Conservation (phyloP, 139 green algal genomes). For the Coelastrella sp. region DNA sequence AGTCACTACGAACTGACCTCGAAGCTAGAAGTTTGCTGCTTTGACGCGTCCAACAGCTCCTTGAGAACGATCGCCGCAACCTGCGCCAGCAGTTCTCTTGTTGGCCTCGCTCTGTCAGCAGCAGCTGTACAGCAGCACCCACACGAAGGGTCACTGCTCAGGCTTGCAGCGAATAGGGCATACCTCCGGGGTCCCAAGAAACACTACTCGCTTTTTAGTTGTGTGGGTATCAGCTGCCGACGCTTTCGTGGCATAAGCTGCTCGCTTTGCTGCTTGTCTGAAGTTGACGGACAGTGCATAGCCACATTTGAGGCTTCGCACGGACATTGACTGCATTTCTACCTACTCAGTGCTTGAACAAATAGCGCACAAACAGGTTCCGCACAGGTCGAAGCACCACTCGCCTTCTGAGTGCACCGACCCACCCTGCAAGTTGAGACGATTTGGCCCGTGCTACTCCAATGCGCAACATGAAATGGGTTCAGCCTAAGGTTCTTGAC, state of each 20-base stretch:
- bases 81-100: constrained; percentile 48
- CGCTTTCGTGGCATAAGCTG: neutral
- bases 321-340: constrained; percentile 27
- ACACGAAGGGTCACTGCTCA: too few species aligned
- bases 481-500: too few species aligned
- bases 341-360: too few species aligned
- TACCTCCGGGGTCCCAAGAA: constrained; percentile 89
- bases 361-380: too few species aligned
- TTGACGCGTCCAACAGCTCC: constrained; percentile 72
- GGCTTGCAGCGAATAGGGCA: neutral
- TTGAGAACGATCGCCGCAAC: constrained; percentile 84
- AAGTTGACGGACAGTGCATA: neutral
- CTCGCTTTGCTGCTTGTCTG: neutral
- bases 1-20: constrained; percentile 58
- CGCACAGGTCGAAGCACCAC: too few species aligned
- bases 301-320: neutral
- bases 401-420: too few species aligned
- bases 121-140: neutral
- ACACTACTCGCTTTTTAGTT: constrained; percentile 71
- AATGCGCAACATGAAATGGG: too few species aligned
- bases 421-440: too few species aligned
- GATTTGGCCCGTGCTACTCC: too few species aligned
- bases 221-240: neutral
- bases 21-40: constrained; percentile 63
- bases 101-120: neutral